Evolutionary conservation across 2,329 filamentous ascomycete species (phyloP).

Genomic region (Neonectria coccinea): DNA sequence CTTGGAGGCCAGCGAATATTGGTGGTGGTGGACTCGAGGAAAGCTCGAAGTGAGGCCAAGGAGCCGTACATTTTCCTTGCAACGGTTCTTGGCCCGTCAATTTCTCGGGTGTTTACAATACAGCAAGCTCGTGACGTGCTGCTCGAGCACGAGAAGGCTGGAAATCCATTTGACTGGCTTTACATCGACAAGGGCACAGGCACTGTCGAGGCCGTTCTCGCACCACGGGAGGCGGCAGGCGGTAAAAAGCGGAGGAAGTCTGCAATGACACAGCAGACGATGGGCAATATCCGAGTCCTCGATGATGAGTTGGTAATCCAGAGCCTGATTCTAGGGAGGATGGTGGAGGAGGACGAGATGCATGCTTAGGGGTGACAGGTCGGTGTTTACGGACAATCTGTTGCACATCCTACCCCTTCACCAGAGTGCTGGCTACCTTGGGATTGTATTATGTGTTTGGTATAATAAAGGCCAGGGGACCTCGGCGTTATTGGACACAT

Average conservation of each 20-base stretch:
- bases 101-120: conserved; percentile 74
- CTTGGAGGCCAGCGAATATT: conserved; percentile 76
- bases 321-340: conserved; percentile 86
- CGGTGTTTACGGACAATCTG: conserved; percentile 35
- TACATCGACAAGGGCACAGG: conserved; percentile 78
- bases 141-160: conserved; percentile 60
- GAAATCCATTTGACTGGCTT: conserved; percentile 76
- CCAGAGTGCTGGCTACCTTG: neutral
- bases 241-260: conserved; percentile 58
- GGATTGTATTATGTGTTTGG: conserved; percentile 3
- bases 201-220: conserved; percentile 64
- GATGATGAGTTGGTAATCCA: conserved; percentile 91
- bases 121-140: conserved; percentile 73
- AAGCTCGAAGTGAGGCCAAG: conserved; percentile 71
- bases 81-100: conserved; percentile 78
- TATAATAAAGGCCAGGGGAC: neutral
- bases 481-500: conserved; percentile 20
- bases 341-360: conserved; percentile 73
- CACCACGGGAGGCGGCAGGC: conserved; percentile 34
- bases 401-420: conserved; percentile 14
- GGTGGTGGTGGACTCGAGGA: conserved; percentile 71
- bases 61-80: conserved; percentile 85
- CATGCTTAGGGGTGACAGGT: conserved; percentile 26
- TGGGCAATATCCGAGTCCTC: conserved; percentile 73
- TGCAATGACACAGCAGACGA: conserved; percentile 43